phyloP scores from a whole-genome alignment of 2,329 filamentous ascomycete species.

The Botrytis tulipae region DNA sequence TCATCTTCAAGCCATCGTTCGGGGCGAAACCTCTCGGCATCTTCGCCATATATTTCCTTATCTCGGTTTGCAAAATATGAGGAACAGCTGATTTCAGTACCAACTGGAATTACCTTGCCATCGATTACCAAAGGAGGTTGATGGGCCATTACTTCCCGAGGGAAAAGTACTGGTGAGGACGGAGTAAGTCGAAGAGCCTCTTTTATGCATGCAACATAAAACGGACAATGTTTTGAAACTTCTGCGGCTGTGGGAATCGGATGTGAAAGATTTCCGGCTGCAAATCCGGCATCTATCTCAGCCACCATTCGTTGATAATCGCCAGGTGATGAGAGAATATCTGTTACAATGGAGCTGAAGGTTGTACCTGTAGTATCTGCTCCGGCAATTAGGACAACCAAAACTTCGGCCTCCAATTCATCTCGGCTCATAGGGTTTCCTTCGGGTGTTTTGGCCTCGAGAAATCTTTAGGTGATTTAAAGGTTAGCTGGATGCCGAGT shows the following conservation, averaged over 20 bases:
- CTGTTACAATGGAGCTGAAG: background rate
- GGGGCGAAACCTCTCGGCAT: slow-evolving; percentile 8
- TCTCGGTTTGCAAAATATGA: slow-evolving; percentile 9
- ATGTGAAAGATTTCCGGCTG: background rate
- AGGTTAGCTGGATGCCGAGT: background rate
- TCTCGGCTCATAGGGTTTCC: background rate
- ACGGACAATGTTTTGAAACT: background rate
- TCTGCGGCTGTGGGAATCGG: background rate
- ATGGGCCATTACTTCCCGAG: slow-evolving; percentile 6
- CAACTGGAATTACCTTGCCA: background rate
- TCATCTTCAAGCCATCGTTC: slow-evolving; percentile 15
- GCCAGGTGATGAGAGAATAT: background rate
- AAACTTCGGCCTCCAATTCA: slow-evolving; percentile 10
- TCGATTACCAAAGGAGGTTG: slow-evolving; percentile 1
- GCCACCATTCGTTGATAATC: background rate
- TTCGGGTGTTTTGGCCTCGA: slow-evolving; percentile 1
- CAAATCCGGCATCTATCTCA: slow-evolving; percentile 5
- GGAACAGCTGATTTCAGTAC: slow-evolving; percentile 1
- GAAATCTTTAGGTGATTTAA: background rate
- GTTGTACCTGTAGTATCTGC: slow-evolving; percentile 13
- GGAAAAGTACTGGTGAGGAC: slow-evolving; percentile 9
- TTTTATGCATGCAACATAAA: slow-evolving; percentile 13
- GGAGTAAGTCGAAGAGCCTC: slow-evolving; percentile 15
- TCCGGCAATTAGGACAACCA: slow-evolving; percentile 14
- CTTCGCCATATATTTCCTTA: slow-evolving; percentile 10